phyloP scores from a whole-genome alignment of 148 eudicot species.

The Amaranthus palmeri region DNA sequence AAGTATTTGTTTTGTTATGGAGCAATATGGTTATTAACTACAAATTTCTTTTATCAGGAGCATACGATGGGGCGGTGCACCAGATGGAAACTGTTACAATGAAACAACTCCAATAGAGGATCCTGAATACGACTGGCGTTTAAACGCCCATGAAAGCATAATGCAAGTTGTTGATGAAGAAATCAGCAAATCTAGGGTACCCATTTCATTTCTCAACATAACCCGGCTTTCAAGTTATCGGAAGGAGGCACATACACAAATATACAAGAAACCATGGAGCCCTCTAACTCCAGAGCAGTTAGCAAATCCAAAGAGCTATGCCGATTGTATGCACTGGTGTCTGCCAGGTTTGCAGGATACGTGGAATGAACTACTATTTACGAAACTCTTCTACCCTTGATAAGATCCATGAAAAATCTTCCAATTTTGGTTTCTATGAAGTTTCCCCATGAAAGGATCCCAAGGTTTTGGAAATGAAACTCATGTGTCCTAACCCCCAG shows the following conservation, averaged over 20 bases:
- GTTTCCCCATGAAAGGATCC: neutral
- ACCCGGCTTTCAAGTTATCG: slow-evolving; percentile 73
- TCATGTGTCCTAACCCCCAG: too few relatives aligned
- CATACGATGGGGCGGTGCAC: slow-evolving; percentile 73
- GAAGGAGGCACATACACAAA: slow-evolving; percentile 88
- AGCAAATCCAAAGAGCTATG: slow-evolving; percentile 73
- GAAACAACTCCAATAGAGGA: slow-evolving; percentile 64
- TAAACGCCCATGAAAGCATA: slow-evolving; percentile 55
- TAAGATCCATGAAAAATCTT: neutral
- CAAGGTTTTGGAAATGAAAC: slow-evolving; percentile 2
- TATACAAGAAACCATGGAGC: slow-evolving; percentile 87
- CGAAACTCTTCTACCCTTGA: slow-evolving; percentile 83
- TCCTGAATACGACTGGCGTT: slow-evolving; percentile 63
- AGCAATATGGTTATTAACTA: neutral
- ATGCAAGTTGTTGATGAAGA: slow-evolving; percentile 75
- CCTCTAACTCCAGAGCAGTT: slow-evolving; percentile 70
- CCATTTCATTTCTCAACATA: slow-evolving; percentile 82
- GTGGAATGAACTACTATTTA: slow-evolving; percentile 86
- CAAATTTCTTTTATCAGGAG: slow-evolving; percentile 1
- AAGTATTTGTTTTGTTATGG: neutral
- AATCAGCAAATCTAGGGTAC: slow-evolving; percentile 48
- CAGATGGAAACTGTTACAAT: slow-evolving; percentile 75
- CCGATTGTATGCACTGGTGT: slow-evolving; percentile 96
- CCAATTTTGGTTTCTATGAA: neutral
- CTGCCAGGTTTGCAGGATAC: slow-evolving; percentile 91